These are phyloP conservation scores for Komagataella phaffii DNA, from an alignment of 805 yeast species.

Conservation along the genomic window DNA sequence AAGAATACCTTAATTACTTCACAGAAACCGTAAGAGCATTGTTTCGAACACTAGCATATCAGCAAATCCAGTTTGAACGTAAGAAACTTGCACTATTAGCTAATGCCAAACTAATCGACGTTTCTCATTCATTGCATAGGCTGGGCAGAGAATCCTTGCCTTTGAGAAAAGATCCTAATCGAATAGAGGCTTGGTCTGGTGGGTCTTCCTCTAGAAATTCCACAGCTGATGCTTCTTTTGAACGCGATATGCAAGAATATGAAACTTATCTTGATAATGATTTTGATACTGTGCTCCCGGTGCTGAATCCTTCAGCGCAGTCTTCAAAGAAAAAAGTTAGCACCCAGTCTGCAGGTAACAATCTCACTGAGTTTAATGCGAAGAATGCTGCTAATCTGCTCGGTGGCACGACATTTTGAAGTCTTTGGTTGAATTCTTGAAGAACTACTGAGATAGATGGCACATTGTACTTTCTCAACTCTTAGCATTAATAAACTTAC, in stretches of 20 bases:
- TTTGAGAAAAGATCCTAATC: slow-evolving; percentile 6
- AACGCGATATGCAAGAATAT: background rate
- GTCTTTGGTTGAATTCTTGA: background rate
- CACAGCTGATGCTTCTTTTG: slow-evolving; percentile 1
- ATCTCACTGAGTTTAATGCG: slow-evolving; percentile 40
- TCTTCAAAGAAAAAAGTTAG: background rate
- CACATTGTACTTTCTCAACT: too few relatives aligned
- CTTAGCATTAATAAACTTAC: too few relatives aligned
- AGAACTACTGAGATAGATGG: background rate
- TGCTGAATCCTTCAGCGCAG: background rate
- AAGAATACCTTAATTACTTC: slow-evolving; percentile 44
- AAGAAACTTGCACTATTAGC: slow-evolving; percentile 60
- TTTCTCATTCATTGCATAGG: slow-evolving; percentile 39
- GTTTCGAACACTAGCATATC: slow-evolving; percentile 47
- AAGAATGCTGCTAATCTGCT: slow-evolving; percentile 71
- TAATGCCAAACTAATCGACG: slow-evolving; percentile 30
- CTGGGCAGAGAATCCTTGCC: slow-evolving; percentile 62
- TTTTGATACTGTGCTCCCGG: background rate
- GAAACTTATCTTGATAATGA: slow-evolving; percentile 3
- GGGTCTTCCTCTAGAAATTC: slow-evolving; percentile 3
- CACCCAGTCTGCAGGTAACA: slow-evolving; percentile 1
- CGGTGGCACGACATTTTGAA: slow-evolving; percentile 59
- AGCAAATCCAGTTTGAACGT: slow-evolving; percentile 77
- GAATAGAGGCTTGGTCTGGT: background rate
- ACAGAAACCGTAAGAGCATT: slow-evolving; percentile 38